These are phyloP conservation scores for Arachis hypogaea DNA, from an alignment of 306 rosid genomes.

Conservation along the genomic window DNA sequence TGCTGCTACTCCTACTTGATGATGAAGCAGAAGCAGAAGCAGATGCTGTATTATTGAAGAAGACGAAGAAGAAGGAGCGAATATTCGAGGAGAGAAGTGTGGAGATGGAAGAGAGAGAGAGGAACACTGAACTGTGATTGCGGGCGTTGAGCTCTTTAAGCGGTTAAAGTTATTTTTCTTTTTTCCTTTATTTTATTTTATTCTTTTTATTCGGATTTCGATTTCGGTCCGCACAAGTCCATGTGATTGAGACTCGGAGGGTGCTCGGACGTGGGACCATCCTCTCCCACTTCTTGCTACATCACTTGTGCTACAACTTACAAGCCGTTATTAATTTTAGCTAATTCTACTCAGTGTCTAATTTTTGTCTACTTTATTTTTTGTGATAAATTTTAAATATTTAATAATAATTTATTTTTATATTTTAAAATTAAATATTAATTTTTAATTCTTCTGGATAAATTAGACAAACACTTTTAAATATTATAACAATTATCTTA, in stretches of 20 bases:
- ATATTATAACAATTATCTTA: too few relatives aligned
- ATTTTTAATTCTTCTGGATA: too few relatives aligned
- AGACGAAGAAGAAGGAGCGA: background rate
- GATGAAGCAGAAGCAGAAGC: background rate
- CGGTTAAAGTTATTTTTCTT: constrained; percentile 29
- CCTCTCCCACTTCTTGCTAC: background rate
- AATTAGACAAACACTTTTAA: too few relatives aligned
- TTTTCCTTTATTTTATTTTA: background rate
- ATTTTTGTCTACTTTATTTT: too few relatives aligned
- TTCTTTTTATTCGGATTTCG: background rate
- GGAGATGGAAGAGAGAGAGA: constrained; percentile 37
- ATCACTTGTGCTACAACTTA: too few relatives aligned
- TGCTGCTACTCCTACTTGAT: background rate
- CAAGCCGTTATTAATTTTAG: too few relatives aligned
- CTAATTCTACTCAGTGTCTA: too few relatives aligned
- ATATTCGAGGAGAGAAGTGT: constrained; percentile 23
- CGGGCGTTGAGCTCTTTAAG: constrained; percentile 24
- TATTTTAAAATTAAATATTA: too few relatives aligned
- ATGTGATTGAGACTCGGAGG: background rate
- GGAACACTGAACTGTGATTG: constrained; percentile 1
- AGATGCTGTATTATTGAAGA: background rate
- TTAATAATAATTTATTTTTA: too few relatives aligned
- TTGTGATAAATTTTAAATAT: too few relatives aligned
- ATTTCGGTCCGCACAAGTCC: constrained; percentile 1
- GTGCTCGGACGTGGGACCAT: background rate